These are phyloP conservation scores for Claviceps pusilla DNA, from an alignment of 2,329 filamentous ascomycete genomes.

Conservation along the genomic window DNA sequence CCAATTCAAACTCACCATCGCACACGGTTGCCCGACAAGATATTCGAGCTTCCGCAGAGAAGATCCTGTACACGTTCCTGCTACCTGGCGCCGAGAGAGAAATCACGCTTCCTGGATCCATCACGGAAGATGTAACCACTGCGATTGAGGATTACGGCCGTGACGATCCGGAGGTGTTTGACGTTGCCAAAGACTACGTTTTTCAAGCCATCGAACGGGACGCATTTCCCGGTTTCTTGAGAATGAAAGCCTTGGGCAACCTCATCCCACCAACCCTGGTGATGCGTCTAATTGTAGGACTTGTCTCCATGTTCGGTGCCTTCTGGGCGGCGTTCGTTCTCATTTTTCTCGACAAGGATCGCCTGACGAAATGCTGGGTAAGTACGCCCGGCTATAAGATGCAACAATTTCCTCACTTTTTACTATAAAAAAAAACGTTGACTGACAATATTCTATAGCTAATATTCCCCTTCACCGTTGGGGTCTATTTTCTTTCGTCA, in stretches of 20 bases:
- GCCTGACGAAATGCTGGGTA: conserved; percentile 72
- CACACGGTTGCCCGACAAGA: conserved; percentile 79
- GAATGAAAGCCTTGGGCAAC: conserved; percentile 90
- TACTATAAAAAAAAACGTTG: conserved; percentile 4
- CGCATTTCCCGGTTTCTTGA: conserved; percentile 92
- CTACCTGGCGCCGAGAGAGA: conserved; percentile 91
- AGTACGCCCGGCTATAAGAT: conserved; percentile 17
- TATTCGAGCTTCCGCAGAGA: conserved; percentile 85
- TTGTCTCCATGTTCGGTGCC: conserved; percentile 69
- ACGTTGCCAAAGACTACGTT: conserved; percentile 95
- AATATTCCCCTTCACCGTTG: conserved; percentile 82
- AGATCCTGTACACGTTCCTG: conserved; percentile 96
- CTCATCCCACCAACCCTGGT: conserved; percentile 83
- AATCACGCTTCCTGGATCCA: conserved; percentile 79
- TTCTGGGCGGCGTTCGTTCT: conserved; percentile 92
- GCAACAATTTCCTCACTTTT: background rate
- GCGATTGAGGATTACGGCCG: conserved; percentile 82
- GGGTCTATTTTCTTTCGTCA: conserved; percentile 74
- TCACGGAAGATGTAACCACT: conserved; percentile 71
- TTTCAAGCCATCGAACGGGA: conserved; percentile 99
- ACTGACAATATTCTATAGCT: conserved; percentile 22
- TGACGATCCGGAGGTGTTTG: conserved; percentile 94
- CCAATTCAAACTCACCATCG: conserved; percentile 68
- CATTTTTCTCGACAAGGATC: conserved; percentile 72
- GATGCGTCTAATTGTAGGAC: conserved; percentile 67